Conservation (phyloP, 2,329 filamentous ascomycete genomes). For the Fusarium udum region DNA sequence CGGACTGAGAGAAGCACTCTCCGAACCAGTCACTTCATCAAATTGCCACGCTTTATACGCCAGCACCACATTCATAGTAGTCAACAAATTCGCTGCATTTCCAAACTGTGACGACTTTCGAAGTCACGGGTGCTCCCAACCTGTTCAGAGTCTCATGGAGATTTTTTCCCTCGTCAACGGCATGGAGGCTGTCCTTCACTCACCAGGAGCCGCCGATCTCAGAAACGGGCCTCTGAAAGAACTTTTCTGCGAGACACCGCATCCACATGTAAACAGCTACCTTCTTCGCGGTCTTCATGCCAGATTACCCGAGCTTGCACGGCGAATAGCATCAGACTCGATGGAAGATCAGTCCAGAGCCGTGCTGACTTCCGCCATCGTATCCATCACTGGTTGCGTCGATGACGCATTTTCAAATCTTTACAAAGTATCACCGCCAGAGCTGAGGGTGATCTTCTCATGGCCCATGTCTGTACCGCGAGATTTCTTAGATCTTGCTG, state of each 20-base stretch:
- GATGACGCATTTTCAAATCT: not conserved
- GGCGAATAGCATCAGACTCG: not conserved
- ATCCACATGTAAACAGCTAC: not conserved
- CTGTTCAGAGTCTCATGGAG: conserved; percentile 17
- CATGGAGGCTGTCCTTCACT: conserved; percentile 13
- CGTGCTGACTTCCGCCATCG: not conserved
- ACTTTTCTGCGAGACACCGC: not conserved
- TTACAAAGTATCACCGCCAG: conserved; percentile 9
- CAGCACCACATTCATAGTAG: conserved; percentile 9
- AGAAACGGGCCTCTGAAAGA: not conserved
- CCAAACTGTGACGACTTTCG: conserved; percentile 24
- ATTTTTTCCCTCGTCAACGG: conserved; percentile 29
- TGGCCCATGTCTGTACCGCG: conserved; percentile 24
- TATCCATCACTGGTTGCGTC: not conserved
- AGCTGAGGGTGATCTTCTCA: conserved; percentile 17
- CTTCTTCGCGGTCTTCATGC: not conserved
- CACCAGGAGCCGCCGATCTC: conserved; percentile 5
- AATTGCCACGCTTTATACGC: conserved; percentile 33
- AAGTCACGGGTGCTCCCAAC: not conserved
- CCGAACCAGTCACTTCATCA: not conserved
- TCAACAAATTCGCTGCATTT: conserved; percentile 33
- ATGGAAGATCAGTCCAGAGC: not conserved
- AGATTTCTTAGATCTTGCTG: conserved; percentile 21
- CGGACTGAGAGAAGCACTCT: conserved; percentile 19
- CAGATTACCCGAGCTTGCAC: conserved; percentile 8